Percentiles rank a stretch among this genome's conserved stretches.
Conservation (phyloP, 2,329 filamentous ascomycete genomes). For the Pyrenophora tritici-repentis region DNA sequence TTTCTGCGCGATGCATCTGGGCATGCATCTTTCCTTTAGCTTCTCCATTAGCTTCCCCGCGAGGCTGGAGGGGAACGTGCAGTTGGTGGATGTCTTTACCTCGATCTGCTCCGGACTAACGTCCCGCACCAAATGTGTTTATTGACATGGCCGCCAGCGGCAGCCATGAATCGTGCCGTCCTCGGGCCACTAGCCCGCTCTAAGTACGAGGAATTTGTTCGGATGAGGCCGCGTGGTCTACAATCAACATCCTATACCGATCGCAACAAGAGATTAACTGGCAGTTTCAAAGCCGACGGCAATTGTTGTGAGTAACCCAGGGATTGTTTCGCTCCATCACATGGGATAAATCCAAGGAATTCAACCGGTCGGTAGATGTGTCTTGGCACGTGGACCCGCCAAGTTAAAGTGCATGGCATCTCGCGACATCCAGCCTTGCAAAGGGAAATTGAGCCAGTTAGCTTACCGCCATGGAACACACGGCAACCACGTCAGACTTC, state of each 20-base stretch:
- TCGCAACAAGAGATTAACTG: neutral
- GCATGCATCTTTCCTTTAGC: no score
- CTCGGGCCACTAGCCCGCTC: no score
- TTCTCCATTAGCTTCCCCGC: no score
- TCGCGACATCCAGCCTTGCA: neutral
- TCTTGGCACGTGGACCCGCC: conserved; percentile 5
- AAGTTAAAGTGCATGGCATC: neutral
- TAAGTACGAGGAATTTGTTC: neutral
- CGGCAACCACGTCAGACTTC: conserved; percentile 4
- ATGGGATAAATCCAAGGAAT: conserved; percentile 26
- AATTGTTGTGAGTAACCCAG: conserved; percentile 6
- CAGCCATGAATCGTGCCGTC: no score
- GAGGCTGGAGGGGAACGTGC: neutral
- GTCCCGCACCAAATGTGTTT: neutral
- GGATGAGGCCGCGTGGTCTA: neutral
- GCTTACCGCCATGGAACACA: conserved; percentile 10
- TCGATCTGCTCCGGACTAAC: neutral
- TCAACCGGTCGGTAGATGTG: conserved; percentile 29
- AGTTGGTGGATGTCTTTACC: neutral
- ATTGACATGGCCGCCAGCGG: neutral
- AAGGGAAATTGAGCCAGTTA: conserved; percentile 16
- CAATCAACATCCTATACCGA: neutral
- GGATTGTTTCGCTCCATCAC: conserved; percentile 21
- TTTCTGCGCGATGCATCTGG: neutral
- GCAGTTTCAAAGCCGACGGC: neutral